Base-by-base conservation (phyloP, 768 basidiomycete genomes). In the Glaciozyma antarctica region DNA sequence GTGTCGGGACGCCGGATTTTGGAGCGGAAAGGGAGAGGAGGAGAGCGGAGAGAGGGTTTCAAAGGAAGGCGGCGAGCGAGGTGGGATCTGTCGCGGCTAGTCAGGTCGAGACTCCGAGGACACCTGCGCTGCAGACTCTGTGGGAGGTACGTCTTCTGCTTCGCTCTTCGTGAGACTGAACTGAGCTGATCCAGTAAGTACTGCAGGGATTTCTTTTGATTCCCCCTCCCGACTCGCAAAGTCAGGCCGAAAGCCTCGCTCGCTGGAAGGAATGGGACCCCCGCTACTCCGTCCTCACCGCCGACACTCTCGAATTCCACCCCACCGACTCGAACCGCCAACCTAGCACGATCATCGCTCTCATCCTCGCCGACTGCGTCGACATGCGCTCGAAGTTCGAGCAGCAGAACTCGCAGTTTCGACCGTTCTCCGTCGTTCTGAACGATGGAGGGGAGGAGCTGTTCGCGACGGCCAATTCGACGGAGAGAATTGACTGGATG, bases 211-310 rank as follows among this genome's bases (percentile, higher is more conserved):
- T 54, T 12, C 60, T 68, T 19, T 28, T 21, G 2, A 28, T 58
- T 6, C 63, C 62, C 1, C 48, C 49, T 4, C 24, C 24, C 5
- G 22, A 24, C 38, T 21, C 15, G 30, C 2, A 32, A 0, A 7
- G 7, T 5, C 3, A 6, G 32, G 8, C 12, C 49, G 41, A 58
- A 12, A 41, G 17, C 13, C 30, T 58, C 30, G 24, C 52, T 15
- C 21, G 43, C 22, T 52, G 58, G 12, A 48, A 30, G 15, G 44
- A 55, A 6, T 67, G 62, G 66, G 24, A 5, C 1, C 22, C 43
- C 2, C 58, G 62, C 22, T 69, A 65, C 59, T 60, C 54, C 28
- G 68, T 69, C 13, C 59, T 69, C 9, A 65, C 53, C 12, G 32
- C 53, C 30, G 54, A 60, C 2, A 47, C 58, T 3, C 64, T 69